Percentiles rank a stretch among this genome's conserved stretches.
Conservation (phyloP, 106 monocot genomes). For the Dendrobium officinale region DNA sequence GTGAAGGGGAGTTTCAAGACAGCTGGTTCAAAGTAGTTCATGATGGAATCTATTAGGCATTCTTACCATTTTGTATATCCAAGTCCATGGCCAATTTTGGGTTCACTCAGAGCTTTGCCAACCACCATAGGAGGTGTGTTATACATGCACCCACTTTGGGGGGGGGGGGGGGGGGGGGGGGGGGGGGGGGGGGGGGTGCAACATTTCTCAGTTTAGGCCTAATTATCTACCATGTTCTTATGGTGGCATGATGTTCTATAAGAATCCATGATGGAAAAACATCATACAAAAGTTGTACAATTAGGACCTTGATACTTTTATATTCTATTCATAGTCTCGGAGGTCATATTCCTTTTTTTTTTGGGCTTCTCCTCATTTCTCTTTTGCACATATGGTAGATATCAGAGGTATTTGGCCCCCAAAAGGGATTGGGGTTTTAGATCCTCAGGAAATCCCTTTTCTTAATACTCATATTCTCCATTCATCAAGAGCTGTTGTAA, state of each 20-base stretch:
- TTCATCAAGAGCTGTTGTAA: background rate
- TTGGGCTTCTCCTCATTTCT: background rate
- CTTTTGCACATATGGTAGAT: background rate
- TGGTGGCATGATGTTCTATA: background rate
- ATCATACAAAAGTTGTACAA: slow-evolving; percentile 5
- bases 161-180: too few relatives aligned
- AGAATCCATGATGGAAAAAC: background rate
- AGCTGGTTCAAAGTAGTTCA: background rate
- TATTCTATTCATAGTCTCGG: slow-evolving; percentile 10
- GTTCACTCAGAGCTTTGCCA: background rate
- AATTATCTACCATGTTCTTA: slow-evolving; percentile 20
- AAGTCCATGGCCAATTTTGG: background rate
- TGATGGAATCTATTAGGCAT: background rate
- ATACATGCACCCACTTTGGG: slow-evolving; percentile 15
- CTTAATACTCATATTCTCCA: slow-evolving; percentile 1
- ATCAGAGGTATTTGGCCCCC: slow-evolving; percentile 5
- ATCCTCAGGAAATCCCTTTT: background rate
- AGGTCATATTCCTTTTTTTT: slow-evolving; percentile 6
- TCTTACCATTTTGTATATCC: background rate
- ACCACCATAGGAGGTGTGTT: slow-evolving; percentile 14
- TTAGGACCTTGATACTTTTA: background rate
- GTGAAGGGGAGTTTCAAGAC: too few relatives aligned
- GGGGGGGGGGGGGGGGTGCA: slow-evolving; percentile 5
- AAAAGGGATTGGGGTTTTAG: background rate
- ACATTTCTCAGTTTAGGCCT: slow-evolving; percentile 21